Evolutionary conservation across 1,284 basidiomycete species (phyloP).

Genomic region (Puccinia novopanici): DNA sequence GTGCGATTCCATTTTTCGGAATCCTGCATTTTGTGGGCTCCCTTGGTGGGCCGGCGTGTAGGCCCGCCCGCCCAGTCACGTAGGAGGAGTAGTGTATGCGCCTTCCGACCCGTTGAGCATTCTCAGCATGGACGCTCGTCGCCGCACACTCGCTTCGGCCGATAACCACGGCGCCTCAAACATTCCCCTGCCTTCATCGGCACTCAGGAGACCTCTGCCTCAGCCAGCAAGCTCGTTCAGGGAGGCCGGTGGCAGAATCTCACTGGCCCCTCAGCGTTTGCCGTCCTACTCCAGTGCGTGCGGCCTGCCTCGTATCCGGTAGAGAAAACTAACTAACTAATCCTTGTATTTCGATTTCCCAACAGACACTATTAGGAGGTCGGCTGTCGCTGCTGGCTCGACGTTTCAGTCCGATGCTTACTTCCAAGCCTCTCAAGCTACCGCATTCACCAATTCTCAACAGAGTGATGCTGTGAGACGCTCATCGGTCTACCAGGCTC

Average conservation of each 20-base stretch:
- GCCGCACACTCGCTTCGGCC: constrained; percentile 22
- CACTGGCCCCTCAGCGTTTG: constrained; percentile 41
- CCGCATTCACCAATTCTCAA: constrained; percentile 8
- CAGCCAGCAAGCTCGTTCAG: constrained; percentile 6
- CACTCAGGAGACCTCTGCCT: constrained; percentile 15
- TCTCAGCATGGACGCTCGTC: constrained; percentile 31
- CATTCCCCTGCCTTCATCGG: constrained; percentile 36
- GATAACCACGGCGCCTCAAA: constrained; percentile 24
- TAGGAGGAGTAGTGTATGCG: too few relatives aligned
- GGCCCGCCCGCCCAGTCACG: too few relatives aligned
- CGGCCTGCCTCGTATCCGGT: not conserved
- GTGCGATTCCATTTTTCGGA: too few relatives aligned
- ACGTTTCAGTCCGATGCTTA: constrained; percentile 23
- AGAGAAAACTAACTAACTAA: not conserved
- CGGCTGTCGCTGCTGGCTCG: not conserved
- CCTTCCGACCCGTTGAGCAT: too few relatives aligned
- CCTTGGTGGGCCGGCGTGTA: too few relatives aligned
- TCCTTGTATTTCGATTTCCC: too few relatives aligned
- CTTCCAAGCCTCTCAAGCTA: constrained; percentile 6
- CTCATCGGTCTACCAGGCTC: constrained; percentile 34
- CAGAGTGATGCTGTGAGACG: constrained; percentile 12
- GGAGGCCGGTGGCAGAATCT: constrained; percentile 17
- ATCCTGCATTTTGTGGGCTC: too few relatives aligned
- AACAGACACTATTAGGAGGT: constrained; percentile 2
- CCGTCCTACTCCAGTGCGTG: constrained; percentile 4